Base-by-base conservation (phyloP, 306 rosid genomes). In the Trifolium fragiferum region DNA sequence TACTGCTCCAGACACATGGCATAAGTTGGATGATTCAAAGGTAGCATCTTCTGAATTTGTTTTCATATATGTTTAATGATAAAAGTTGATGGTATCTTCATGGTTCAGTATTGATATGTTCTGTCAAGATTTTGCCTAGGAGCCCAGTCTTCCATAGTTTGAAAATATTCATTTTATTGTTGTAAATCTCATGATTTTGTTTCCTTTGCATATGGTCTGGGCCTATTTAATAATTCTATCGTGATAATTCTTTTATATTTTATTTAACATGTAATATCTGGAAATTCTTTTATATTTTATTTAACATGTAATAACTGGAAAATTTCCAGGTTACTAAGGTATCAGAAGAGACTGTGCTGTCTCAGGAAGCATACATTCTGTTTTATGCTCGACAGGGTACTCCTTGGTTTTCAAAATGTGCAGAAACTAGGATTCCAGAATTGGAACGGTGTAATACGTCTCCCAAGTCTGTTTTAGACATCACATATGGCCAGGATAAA, bases 361-460 rank as follows among this genome's bases (percentile, higher is more conserved):
- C 97, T 68, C 89, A 85, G 69, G 85, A 87, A 76, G 99, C 96
- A 11, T 94, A 94, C 82, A 92, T 94, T 72, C 80, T 94, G 54
- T 89, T 92, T 37, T 94, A 94, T 84, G 90, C 90, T 13, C 86
- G 51, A 81, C 80, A 87, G 80, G 93, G 90, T 11, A 94, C 96
- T 67, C 88, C 93, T 1, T 94, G 99, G 99, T 49, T 86, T 66
- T 87, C 87, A 5, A 86, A 79, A 57, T 66, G 87, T 25, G 76
- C 76, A 64, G 87, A 81, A 55, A 64, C 47, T 65, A 59, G 18
- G 38, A 75, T 33, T 19, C 77, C 76, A 4, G 73, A 51, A 58
- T 46, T 70, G 62, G 78, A 71, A 35, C 78, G 68, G 1, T 68
- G 46, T 68, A 72, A 61, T 77, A 59, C 89, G 60, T 88, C 97